phyloP scores from a whole-genome alignment of 2,329 filamentous ascomycete genomes.

The Camptophora hylomeconis region DNA sequence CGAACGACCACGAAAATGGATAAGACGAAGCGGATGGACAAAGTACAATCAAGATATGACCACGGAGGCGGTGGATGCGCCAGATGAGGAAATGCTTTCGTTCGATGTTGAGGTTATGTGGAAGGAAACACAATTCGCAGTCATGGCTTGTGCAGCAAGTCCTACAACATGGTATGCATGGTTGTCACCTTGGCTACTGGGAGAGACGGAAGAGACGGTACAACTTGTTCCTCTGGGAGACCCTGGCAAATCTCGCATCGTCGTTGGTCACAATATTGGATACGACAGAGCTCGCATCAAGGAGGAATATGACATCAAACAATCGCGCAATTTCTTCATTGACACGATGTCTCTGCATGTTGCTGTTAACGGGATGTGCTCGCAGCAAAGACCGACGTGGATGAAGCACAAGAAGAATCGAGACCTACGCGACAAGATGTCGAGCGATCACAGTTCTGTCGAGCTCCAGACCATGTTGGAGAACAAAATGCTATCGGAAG shows the following conservation, averaged over 20 bases:
- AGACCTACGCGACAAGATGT: slow-evolving; percentile 68
- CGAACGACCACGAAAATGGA: slow-evolving; percentile 58
- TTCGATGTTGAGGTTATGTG: slow-evolving; percentile 98
- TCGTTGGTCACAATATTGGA: slow-evolving; percentile 91
- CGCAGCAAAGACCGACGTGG: slow-evolving; percentile 88
- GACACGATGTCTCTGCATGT: slow-evolving; percentile 98
- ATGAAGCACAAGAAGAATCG: slow-evolving; percentile 89
- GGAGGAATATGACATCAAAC: slow-evolving; percentile 77
- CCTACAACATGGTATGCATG: slow-evolving; percentile 92
- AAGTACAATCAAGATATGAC: slow-evolving; percentile 70
- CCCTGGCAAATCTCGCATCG: slow-evolving; percentile 54
- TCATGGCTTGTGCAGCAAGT: slow-evolving; percentile 91
- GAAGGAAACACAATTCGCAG: slow-evolving; percentile 80
- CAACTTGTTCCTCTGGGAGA: slow-evolving; percentile 85
- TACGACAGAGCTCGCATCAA: slow-evolving; percentile 80
- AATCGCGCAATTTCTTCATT: slow-evolving; percentile 74
- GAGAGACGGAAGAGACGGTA: slow-evolving; percentile 60
- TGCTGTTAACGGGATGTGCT: slow-evolving; percentile 98
- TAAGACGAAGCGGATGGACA: slow-evolving; percentile 75
- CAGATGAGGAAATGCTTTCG: slow-evolving; percentile 68
- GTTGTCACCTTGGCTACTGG: slow-evolving; percentile 89
- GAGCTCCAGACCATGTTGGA: slow-evolving; percentile 61
- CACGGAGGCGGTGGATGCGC: slow-evolving; percentile 59
- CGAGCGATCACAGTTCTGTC: slow-evolving; percentile 54
- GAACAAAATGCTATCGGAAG: slow-evolving; percentile 53